Conservation (phyloP, 805 yeast species). For the Nadsonia fulvescens region DNA sequence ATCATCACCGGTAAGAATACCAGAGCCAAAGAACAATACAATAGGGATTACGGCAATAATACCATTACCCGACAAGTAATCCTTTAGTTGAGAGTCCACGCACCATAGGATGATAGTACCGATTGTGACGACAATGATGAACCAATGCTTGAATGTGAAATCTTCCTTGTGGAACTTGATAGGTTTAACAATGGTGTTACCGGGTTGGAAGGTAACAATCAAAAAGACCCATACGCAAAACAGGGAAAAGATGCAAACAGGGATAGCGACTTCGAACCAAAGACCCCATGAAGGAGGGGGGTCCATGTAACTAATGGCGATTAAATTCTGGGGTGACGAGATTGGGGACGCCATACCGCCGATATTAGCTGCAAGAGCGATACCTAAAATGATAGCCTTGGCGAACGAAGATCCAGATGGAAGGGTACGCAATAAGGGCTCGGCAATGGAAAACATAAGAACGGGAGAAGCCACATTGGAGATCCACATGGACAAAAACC, state of each 20-base stretch:
- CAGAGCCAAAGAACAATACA: conserved; percentile 83
- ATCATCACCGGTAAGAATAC: conserved; percentile 71
- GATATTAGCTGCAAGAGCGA: conserved; percentile 80
- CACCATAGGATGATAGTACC: conserved; percentile 81
- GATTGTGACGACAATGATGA: conserved; percentile 46
- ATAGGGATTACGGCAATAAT: conserved; percentile 80
- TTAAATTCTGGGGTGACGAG: conserved; percentile 90
- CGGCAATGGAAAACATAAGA: conserved; percentile 74
- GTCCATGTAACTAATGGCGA: conserved; percentile 74
- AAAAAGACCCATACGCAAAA: conserved; percentile 58
- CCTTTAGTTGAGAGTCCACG: conserved; percentile 54
- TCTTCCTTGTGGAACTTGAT: conserved; percentile 42
- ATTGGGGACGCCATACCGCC: conserved; percentile 98
- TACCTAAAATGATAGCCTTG: conserved; percentile 72
- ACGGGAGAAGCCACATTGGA: conserved; percentile 97
- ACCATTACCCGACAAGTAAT: conserved; percentile 88
- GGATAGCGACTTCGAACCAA: conserved; percentile 82
- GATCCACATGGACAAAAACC: conserved; percentile 86
- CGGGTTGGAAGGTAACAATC: conserved; percentile 43
- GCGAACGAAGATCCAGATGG: conserved; percentile 66
- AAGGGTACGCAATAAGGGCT: conserved; percentile 70
- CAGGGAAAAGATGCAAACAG: conserved; percentile 50
- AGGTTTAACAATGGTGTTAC: conserved; percentile 32
- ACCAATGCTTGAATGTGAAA: conserved; percentile 40
- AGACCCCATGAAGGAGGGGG: conserved; percentile 79